phyloP scores from a whole-genome alignment of 257 asterid genomes.

The Catharanthus roseus region DNA sequence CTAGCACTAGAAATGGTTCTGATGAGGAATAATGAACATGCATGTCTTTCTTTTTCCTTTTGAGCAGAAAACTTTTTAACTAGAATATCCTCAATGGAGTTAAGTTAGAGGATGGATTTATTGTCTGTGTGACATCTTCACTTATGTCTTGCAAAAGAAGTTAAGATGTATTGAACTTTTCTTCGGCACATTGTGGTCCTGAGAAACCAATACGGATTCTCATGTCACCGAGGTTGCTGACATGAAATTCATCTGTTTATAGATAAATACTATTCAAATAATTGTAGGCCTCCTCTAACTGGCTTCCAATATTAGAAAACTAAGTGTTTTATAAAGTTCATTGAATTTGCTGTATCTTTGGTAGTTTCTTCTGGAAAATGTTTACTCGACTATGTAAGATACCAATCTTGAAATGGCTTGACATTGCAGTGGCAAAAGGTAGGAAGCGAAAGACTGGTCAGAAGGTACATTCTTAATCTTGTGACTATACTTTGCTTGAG shows the following conservation, averaged over 20 bases:
- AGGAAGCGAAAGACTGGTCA: conserved; percentile 51
- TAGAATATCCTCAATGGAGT: neutral
- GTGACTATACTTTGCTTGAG: neutral
- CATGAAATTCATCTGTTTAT: neutral
- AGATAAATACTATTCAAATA: neutral
- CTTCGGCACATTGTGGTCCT: neutral
- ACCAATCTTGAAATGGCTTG: conserved; percentile 10
- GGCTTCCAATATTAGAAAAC: neutral
- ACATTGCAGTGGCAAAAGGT: conserved; percentile 50
- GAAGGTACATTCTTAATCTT: conserved; percentile 36
- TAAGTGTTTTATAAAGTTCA: neutral
- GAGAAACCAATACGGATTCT: neutral
- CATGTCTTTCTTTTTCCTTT: neutral
- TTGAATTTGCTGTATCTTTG: neutral
- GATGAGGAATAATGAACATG: neutral
- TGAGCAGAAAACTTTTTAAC: neutral
- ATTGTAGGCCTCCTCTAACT: neutral
- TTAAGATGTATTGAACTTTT: conserved; percentile 1
- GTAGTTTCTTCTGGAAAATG: neutral
- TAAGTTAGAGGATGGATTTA: neutral
- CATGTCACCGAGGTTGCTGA: neutral
- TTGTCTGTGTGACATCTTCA: neutral
- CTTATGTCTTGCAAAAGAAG: neutral
- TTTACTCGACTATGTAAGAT: neutral
- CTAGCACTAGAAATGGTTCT: neutral